phyloP scores from a whole-genome alignment of 2,329 filamentous ascomycete species.

The Parastagonospora avenae region DNA sequence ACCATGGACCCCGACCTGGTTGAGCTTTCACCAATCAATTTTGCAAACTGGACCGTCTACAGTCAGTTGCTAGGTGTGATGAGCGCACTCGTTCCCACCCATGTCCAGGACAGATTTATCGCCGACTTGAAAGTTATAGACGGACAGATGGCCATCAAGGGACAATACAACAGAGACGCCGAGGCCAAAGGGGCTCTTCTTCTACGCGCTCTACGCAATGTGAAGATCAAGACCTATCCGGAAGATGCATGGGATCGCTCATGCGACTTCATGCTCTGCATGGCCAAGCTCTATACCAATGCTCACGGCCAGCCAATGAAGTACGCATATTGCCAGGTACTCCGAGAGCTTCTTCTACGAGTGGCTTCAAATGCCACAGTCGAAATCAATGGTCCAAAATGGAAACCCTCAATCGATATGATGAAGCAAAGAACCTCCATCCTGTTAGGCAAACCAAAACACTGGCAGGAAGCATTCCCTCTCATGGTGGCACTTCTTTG shows the following conservation, averaged over 20 bases:
- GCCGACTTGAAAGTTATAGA: conserved; percentile 79
- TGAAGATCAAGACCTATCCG: conserved; percentile 76
- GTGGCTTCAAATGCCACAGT: conserved; percentile 80
- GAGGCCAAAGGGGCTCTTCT: conserved; percentile 87
- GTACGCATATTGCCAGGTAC: conserved; percentile 89
- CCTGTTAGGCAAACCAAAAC: conserved; percentile 87
- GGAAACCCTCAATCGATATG: conserved; percentile 81
- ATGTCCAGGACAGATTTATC: conserved; percentile 81
- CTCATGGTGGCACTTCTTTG: conserved; percentile 86
- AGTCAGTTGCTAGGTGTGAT: conserved; percentile 92
- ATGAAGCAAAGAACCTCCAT: conserved; percentile 79
- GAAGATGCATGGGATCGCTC: conserved; percentile 81
- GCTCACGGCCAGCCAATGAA: conserved; percentile 91
- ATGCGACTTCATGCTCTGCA: conserved; percentile 82
- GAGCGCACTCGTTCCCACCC: conserved; percentile 88
- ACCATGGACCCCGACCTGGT: conserved; percentile 84
- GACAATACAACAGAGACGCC: conserved; percentile 67
- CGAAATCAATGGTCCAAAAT: conserved; percentile 80
- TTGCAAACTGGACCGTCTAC: conserved; percentile 96
- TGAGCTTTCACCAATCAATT: conserved; percentile 76
- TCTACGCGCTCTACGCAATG: conserved; percentile 87
- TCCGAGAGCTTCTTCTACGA: conserved; percentile 84
- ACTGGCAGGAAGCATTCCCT: conserved; percentile 89
- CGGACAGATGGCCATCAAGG: conserved; percentile 75
- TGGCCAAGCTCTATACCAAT: conserved; percentile 81